Base-by-base conservation (phyloP, 768 basidiomycete genomes). In the Vararia minispora region DNA sequence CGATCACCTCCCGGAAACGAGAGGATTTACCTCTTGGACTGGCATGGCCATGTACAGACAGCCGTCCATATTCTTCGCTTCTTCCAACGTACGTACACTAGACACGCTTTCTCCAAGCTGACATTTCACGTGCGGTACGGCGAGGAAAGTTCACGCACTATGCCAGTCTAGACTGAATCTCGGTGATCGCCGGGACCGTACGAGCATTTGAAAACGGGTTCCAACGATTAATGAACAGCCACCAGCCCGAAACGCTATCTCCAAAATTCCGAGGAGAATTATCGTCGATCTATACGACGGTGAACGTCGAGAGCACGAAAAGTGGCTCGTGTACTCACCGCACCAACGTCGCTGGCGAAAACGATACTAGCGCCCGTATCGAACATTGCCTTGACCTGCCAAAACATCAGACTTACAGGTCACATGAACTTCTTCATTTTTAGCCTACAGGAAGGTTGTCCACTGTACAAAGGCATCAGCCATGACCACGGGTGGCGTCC, bases 41-140 rank as follows among this genome's bases (percentile, higher is more conserved):
- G 95, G 95, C 83, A 98, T 86, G 43, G 76, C 74, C 58, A 95
- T 79, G 53, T 99, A 98, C 31, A 97, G 62, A 53, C 89, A 92
- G 2, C 84, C 87, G 7, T 81, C 82, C 3, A 81, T 72, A 5
- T 75, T 72, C 58, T 98, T 98, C n/a, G 90, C 92, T 46, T 94
- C 91, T 57, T 95, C 91, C 6, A 98, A 66, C 1, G 89, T 94
- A 53, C 79, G 87, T 23, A 97, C 91, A 46, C 88, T 90, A 48
- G 95, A 94, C 2, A 97, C 92, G 56, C 92, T 98, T 40, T 18
- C 21, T 39, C 14, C 29, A 26, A 20, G 57, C 24, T 50, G 40
- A 42, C 25, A 17, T 5, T 21, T 31, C 23, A 22, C 39, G 22
- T n/a, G 3, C 21, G 14, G 14, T 5, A 26, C 32, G 17, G 4